These are phyloP conservation scores for Salix suchowensis DNA, from an alignment of 345 rosid species.

Conservation along the genomic window DNA sequence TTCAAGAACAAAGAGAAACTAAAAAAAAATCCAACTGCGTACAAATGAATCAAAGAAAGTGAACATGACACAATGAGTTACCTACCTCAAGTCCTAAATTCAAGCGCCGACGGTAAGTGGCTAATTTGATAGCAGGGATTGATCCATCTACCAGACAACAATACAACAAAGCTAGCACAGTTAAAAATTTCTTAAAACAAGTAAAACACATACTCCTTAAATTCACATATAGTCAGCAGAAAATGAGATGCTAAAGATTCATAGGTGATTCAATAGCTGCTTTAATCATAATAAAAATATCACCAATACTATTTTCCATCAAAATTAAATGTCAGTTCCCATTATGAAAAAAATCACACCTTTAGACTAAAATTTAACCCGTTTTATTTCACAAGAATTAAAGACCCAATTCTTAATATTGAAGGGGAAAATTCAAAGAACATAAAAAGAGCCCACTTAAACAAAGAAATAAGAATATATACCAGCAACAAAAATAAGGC, in stretches of 20 bases:
- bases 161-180: not conserved
- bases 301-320: not conserved
- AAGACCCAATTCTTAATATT: not conserved
- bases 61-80: not conserved
- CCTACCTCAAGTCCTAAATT: conserved; percentile 56
- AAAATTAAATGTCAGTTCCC: not conserved
- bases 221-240: not conserved
- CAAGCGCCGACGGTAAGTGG: conserved; percentile 69
- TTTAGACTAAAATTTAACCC: not conserved
- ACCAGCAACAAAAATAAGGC: conserved; percentile 74
- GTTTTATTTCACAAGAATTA: not conserved
- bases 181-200: not conserved
- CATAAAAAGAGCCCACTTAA: too few relatives aligned
- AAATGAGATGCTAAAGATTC: not conserved
- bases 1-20: not conserved
- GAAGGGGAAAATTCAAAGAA: not conserved
- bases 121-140: conserved; percentile 79
- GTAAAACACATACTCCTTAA: not conserved
- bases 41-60: not conserved
- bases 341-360: not conserved
- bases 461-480: not conserved
- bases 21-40: not conserved
- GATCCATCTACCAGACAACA: conserved; percentile 60
- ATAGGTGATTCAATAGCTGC: not conserved
- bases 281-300: not conserved